Base-by-base conservation (phyloP, 2,329 filamentous ascomycete genomes). In the Paraphaeosphaeria minitans region DNA sequence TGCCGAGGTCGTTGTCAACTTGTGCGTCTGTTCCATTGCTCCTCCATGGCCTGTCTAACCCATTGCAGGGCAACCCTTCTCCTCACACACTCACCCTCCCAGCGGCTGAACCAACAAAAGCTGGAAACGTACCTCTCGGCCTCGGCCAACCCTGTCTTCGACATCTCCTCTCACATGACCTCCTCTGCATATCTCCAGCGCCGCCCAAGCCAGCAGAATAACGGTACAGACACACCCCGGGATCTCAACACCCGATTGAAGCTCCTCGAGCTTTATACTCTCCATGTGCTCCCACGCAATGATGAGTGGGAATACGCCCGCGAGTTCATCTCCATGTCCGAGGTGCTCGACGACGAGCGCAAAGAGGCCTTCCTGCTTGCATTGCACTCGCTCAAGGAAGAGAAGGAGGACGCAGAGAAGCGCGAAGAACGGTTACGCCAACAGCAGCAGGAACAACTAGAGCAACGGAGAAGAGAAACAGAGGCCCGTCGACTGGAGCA, bases 221-320 rank as follows among this genome's bases (percentile, higher is more conserved):
- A 85, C 59, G 92, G 91, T 58, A 88, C 92, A 42, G 88, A 92
- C 72, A 96, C 92, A 0, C 92, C 92, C 0, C 87, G 91, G 62
- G 92, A 96, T 72, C 85, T 97, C 37, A 89, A 91, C 66, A 88
- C 92, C 4, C 86, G 93, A 47, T 88, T 97, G 63, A 96, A 96
- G 80, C 91, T 99, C 43, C 86, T 99, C 52, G 95, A 99, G 78
- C 84, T 99, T 9, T 99, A 97, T 76, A 96, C 93, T 1, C 84
- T 99, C 4, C 95, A 99, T 73, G 92, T 98, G 8, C 86, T 99
- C n/a, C 88, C 94, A 5, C 86, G 92, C 54, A 98, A 97, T 68
- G 88, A 92, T 56, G 93, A 98, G 78, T 99, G 95, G 95, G 92
- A 97, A 58, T 97, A 97, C 69, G 92, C 95, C 4, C 86, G 87